Evolutionary conservation across 1,284 basidiomycete species (phyloP), one percentile per base, ranked within the genome.

Genomic region (Neotropicomus parvogracilis): DNA sequence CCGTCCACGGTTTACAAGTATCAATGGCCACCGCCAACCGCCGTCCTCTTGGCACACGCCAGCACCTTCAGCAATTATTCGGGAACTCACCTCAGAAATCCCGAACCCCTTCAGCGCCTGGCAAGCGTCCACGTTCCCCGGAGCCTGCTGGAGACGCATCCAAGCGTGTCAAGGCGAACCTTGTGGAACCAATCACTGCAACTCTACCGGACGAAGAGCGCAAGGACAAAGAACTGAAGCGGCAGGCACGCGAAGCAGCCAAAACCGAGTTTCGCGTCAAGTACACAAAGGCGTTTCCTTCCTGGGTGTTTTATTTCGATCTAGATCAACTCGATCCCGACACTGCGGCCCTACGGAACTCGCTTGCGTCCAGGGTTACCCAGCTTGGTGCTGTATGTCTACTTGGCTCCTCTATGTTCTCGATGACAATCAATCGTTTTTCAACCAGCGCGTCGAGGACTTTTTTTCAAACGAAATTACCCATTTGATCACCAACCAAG

Each of bases 381-480:
- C 75, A 79, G 34, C 78, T 95, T 56, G 88, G 88, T 58, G 88
- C 82, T 48, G 94, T 97, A 68, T 65, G 91, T 80, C 28, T 34
- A 45, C 17, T 21, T 41, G 24, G 21, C 39, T 0, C 14, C 7
- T 36, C 4, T 47, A 17, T 13, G 8, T 32, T 35, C 16, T 50
- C 6, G 19, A 17, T 17, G 44, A 41, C 19, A 2, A 51, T 34
- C 46, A 12, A 49, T 28, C 34, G 37, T 17, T 28, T 26, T 48
- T 43, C 42, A 33, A 54, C 31, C 59, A 93, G 90, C 74, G 73
- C 38, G 77, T 92, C 53, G 89, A 93, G 52, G 81, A 86, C 57
- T 95, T 95, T 75, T 94, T 95, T 69, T 90, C 87, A 17, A 84
- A 78, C 47, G 78, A 83, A 39, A 81, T 94, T 36, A 92, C 91